Base-by-base conservation (phyloP, 179 eudicot genomes). In the Pouteria campechiana region DNA sequence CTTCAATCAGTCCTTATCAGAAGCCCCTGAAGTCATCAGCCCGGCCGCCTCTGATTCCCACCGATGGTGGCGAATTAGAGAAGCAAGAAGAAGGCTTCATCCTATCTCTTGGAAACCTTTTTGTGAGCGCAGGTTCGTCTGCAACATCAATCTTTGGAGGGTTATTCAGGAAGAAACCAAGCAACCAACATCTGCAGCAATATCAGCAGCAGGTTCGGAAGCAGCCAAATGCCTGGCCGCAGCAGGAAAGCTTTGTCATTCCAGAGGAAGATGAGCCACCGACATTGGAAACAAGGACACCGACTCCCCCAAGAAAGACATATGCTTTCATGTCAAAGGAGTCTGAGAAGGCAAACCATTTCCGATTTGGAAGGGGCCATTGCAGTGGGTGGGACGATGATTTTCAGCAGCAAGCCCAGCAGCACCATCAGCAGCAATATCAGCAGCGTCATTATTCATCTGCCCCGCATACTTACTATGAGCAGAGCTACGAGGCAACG, bases 201-300 rank as follows among this genome's bases (percentile, higher is more conserved):
- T 71, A 71, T 6, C 63, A 68, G 55, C 80, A 37, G 17, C 78
- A 59, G 20, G 63, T 50, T 10, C 50, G 20, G n/a, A 58, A 52
- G 41, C 52, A 64, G 36, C 37, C 67, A 30, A 65, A 65, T 16
- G 12, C 70, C 25, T 82, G 98, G 95, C 94, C 79, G 21, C 71
- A 76, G 25, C 98, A 68, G 44, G 98, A 90, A 46, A 90, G 96
- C 58, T 79, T 61, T 44, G 92, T 79, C 25, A 69, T 90, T 54
- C 98, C 78, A 14, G 76, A 86, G 41, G 96, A 69, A 64, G 98
- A 86, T 9, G 90, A 72, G 39, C 96, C 96, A 17, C 98, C 96
- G 8, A 44, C 84, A 12, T 70, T 86, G 15, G 96, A 90, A 47
- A 60, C 89, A 5, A 58, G 87, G 38, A 56, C 84, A 5, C 96